Evolutionary conservation across 768 basidiomycete species (phyloP), one percentile per base, ranked within the genome.

Genomic region (Tulasnella sp.): DNA sequence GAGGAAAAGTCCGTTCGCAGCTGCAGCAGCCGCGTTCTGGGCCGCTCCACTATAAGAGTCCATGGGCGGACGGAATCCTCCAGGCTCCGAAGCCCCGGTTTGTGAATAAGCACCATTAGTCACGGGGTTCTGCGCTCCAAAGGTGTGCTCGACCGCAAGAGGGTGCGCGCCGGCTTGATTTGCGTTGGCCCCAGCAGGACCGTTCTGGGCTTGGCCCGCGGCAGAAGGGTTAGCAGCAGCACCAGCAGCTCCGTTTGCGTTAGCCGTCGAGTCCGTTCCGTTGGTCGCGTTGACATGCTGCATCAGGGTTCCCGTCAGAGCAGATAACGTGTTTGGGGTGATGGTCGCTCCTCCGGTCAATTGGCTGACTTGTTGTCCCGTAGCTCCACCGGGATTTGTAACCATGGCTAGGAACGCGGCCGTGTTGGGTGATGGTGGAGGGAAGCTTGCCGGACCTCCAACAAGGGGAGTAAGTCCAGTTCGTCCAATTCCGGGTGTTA

Each of bases 321-420:
- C 93, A 81, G 89, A 93, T 83, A 96, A 90, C 5, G 92, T 86
- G 84, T 92, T 92, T 24, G 93, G 92, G 12, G 93, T 94, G 85
- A 93, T 92, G 48, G 91, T 83, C 9, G 87, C 89, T 5, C 86
- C 83, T 22, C 77, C 83, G 24, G 87, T 83, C 40, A 81, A 81
- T 69, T 82, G 82, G 28, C 83, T 80, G 34, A 84, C 75, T 75
- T 81, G 81, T 75, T 73, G 81, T 0, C 81, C 80, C 75, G 80
- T 82, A 3, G 82, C 82, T 58, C 80, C 83, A 82, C 83, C 84
- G 72, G 85, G 85, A 83, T 92, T 93, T 83, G 93, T 93, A 88
- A 97, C 96, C 89, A 98, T 93, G 81, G 93, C 94, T 79, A 98
- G 90, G 86, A 98, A 95, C 8, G 96, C 96, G 14, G 96, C 93